phyloP scores from a whole-genome alignment of 2,329 filamentous ascomycete genomes.

The Penicillium verrucosum region DNA sequence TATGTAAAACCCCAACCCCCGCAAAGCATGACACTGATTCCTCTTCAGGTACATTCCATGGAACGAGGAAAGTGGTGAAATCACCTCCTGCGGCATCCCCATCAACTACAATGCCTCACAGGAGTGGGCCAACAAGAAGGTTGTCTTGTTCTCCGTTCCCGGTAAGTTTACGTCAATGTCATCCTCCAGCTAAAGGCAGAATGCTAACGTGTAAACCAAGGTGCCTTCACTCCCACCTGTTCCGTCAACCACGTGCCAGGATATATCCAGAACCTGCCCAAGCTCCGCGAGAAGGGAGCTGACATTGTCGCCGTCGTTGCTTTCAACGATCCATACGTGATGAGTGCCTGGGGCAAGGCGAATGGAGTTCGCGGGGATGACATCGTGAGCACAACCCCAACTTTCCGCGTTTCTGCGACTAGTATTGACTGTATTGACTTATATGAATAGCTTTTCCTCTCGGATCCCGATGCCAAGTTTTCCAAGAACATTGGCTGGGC shows the following conservation, averaged over 20 bases:
- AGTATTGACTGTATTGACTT: neutral
- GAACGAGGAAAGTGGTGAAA: constrained; percentile 63
- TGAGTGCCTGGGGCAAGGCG: constrained; percentile 85
- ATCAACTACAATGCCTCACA: constrained; percentile 76
- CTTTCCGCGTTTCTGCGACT: neutral
- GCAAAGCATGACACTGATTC: neutral
- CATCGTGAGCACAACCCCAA: constrained; percentile 44
- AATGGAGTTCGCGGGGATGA: constrained; percentile 70
- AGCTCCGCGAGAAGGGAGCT: constrained; percentile 73
- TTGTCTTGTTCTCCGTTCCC: constrained; percentile 68
- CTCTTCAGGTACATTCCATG: constrained; percentile 68
- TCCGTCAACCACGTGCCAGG: constrained; percentile 73
- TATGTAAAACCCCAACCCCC: constrained; percentile 37
- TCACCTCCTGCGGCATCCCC: constrained; percentile 75
- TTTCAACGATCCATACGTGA: constrained; percentile 78
- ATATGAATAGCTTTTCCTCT: constrained; percentile 63
- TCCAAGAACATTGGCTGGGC: constrained; percentile 73
- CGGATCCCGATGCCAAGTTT: constrained; percentile 68
- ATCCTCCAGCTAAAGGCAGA: neutral
- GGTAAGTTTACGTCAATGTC: constrained; percentile 40
- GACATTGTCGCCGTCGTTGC: constrained; percentile 76
- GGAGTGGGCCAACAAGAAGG: constrained; percentile 69
- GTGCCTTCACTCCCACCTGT: constrained; percentile 84
- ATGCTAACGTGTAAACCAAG: constrained; percentile 27
- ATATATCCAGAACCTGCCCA: constrained; percentile 67